phyloP scores from a whole-genome alignment of 2,329 filamentous ascomycete species.

The Stagonosporopsis tanaceti region DNA sequence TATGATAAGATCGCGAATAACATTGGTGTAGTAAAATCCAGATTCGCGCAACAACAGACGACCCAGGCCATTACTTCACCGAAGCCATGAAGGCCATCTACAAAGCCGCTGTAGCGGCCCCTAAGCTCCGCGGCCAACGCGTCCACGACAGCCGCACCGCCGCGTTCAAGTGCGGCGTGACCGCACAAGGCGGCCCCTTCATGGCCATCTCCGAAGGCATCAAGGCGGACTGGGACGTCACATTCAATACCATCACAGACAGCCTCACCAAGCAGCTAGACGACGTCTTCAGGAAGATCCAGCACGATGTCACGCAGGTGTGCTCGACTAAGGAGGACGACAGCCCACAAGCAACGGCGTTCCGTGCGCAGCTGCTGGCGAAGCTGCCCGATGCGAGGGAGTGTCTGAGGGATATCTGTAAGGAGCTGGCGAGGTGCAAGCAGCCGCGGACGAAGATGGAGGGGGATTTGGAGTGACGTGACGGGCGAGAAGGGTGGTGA shows the following conservation, averaged over 20 bases:
- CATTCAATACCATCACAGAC: not conserved
- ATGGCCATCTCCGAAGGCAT: not conserved
- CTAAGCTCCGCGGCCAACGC: slow-evolving; percentile 5
- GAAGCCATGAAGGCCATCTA: slow-evolving; percentile 25
- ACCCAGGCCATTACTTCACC: slow-evolving; percentile 20
- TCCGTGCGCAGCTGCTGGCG: slow-evolving; percentile 8
- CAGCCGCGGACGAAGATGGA: not conserved
- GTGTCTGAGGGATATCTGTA: not conserved
- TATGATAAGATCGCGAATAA: not conserved
- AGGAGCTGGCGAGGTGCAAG: slow-evolving; percentile 1
- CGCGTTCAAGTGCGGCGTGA: not conserved
- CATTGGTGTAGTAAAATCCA: slow-evolving; percentile 1
- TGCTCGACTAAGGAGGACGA: slow-evolving; percentile 19
- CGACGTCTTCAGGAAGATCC: slow-evolving; percentile 8
- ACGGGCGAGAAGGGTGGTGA: too few species aligned
- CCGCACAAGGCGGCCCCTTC: not conserved
- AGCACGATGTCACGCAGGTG: slow-evolving; percentile 10
- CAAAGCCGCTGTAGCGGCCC: not conserved
- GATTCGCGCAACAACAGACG: not conserved
- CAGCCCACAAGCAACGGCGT: slow-evolving; percentile 1
- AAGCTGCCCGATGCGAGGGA: slow-evolving; percentile 8
- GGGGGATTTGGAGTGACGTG: not conserved
- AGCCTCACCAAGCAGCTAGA: not conserved
- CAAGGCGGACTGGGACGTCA: not conserved
- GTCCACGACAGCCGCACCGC: not conserved